Evolutionary conservation across 352 stramenopile species (phyloP), one percentile per base, ranked within the genome.

Genomic region (Phytophthora pistaciae): DNA sequence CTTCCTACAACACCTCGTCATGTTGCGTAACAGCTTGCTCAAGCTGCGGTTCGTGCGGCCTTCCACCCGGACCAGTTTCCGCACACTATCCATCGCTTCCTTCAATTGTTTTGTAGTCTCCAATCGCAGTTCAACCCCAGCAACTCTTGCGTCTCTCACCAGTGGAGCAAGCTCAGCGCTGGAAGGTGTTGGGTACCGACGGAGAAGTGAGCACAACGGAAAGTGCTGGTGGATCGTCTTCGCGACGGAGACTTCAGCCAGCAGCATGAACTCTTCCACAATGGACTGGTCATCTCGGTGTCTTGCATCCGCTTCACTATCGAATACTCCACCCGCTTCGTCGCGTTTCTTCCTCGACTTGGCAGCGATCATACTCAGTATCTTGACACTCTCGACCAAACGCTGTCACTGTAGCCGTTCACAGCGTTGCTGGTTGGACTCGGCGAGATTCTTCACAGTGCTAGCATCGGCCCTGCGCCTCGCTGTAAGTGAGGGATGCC

Each of bases 261-360:
- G 79, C 20, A 99, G 81, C 98, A 99, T 99, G 60, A 99, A 99
- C 82, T 99, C 97, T 85, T 99, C 97, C 2, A 99, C 97, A 0
- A 99, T 49, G 38, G 38, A 18, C 14, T 44, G 38, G 16, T 44
- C 38, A n/a, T 21, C 16, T 49, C 42, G 42, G 18, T 49, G 16
- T 11, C 14, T 18, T 44, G 36, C 29, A 33, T 44, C 36, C 14
- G 36, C 36, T 18, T 44, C 42, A 21, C 42, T 49, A 10, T 49
- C 42, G 42, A 49, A 20, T 49, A 7, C 18, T 4, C 16, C 42
- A 21, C 42, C 42, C 18, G 42, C 42, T 18, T 49, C 7, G 42
- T 10, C 8, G 8, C 16, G 16, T 21, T 49, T 23, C 8, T 20
- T 49, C 42, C 18, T 49, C 42, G 23, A 49, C 42, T 49, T 49